A percentile compares a stretch with the other conserved stretches of the same genome.
Evolutionary conservation across 176 grass and related monocot genomes (phyloP).

Genomic region (Avena atlantica): DNA sequence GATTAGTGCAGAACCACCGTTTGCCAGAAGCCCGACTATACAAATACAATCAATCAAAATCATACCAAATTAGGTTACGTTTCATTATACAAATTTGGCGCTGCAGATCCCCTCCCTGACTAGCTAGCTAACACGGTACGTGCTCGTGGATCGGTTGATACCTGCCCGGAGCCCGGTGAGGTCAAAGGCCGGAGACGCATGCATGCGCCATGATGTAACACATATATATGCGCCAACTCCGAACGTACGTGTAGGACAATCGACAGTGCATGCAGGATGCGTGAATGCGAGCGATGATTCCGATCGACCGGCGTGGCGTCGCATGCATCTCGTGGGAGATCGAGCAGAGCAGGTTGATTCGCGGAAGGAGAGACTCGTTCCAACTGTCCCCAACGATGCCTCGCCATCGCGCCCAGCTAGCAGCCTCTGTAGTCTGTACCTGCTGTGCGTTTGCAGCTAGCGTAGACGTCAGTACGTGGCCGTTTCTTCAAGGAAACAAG

Average conservation of each 20-base stretch:
- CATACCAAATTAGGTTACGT: background rate
- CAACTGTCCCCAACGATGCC: background rate
- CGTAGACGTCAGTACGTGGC: background rate
- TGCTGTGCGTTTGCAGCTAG: background rate
- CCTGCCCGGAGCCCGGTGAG: background rate
- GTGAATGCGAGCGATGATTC: no score
- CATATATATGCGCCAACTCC: background rate
- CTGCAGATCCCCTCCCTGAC: background rate
- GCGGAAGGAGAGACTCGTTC: background rate
- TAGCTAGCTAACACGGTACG: background rate
- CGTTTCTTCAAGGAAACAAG: slow-evolving; percentile 21
- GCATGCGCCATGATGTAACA: slow-evolving; percentile 16
- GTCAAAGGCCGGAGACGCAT: slow-evolving; percentile 12
- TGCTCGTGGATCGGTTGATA: background rate
- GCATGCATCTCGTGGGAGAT: no score
- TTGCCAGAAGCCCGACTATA: background rate
- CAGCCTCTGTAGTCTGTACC: background rate
- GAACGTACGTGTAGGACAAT: background rate
- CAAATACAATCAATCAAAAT: background rate
- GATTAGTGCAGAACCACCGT: background rate
- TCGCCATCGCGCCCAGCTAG: background rate
- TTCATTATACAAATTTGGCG: background rate
- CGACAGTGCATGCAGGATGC: background rate
- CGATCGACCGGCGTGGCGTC: no score
- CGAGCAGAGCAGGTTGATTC: background rate